Base-by-base conservation (phyloP, 108 stramenopile species). In the Pseudonitzschia multiseries region DNA sequence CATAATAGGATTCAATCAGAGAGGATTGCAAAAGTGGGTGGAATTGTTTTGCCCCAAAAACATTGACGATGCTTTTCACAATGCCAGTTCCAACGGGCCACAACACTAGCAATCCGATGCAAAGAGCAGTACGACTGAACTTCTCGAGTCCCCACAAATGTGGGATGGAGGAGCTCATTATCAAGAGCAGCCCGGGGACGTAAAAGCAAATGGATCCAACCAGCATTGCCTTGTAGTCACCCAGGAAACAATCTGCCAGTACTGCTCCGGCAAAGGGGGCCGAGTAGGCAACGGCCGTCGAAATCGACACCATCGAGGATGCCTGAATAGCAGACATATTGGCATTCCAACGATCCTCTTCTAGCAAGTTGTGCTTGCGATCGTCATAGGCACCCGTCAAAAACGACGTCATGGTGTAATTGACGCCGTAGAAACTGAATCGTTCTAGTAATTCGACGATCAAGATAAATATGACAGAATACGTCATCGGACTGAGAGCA, bases 1-100 rank as follows among this genome's bases (percentile, higher is more conserved):
- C 91, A 59, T 95, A 94, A 64, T 91, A 95, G 2, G 84, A 71
- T 66, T 89, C 88, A 68, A 95, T 90, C 74, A 87, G 60, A 4
- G 84, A 77, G 12, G 85, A 84, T 71, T 95, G 94, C 70, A 95
- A 65, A 20, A 93, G 67, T 0, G 94, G 94, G 79, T 95, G 94
- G 75, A 87, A 93, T 70, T 95, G 94, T 52, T 89, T 91, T 41
- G 94, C 94, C 21, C 94, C 94, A 77, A 95, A 90, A 2, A 95
- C 91, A 70, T 93, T 95, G 43, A 95, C 91, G 44, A 87, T 84
- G 17, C 84, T 80, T 68, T 95, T 95, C 81, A 95, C 88, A 29
- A 82, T 84, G 15, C 94, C 94, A 0, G 94, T 93, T 0, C 94
- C 94, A n/a, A 89, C 77, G 4, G 94, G 89, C 90, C 92, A 95